Evolutionary conservation across 441 rosid genomes (phyloP).

Genomic region (Kokia cookei): DNA sequence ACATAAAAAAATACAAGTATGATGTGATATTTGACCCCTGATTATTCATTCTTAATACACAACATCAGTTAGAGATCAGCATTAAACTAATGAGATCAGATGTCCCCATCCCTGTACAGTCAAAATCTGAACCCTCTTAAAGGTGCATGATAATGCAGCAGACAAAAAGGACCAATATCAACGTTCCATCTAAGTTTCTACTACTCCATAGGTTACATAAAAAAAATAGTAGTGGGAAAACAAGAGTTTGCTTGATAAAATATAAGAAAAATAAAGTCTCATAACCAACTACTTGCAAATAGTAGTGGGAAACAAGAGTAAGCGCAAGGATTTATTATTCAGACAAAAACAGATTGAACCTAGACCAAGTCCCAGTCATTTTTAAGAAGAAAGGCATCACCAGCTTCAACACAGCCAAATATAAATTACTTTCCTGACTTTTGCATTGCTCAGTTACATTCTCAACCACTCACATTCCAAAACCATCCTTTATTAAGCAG

Average conservation of each 20-base stretch:
- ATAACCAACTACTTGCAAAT: not conserved
- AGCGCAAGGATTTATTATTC: not conserved
- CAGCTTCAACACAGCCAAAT: not conserved
- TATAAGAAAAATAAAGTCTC: not conserved
- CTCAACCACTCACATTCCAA: not conserved
- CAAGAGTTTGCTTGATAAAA: not conserved
- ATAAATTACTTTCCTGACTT: not conserved
- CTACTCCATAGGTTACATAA: not conserved
- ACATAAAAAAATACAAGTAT: not conserved
- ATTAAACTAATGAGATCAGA: not conserved
- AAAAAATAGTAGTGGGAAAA: not conserved
- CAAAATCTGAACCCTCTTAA: not conserved
- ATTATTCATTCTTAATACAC: not conserved
- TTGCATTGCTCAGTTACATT: not conserved
- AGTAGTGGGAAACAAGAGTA: too few species aligned
- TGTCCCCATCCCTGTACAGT: not conserved
- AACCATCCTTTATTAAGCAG: not conserved
- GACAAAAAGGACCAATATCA: not conserved
- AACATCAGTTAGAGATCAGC: not conserved
- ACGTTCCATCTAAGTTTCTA: not conserved
- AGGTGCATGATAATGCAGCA: not conserved
- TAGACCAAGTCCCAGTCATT: not conserved
- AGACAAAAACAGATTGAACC: not conserved
- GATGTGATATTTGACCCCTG: not conserved
- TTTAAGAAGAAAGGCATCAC: not conserved